Evolutionary conservation across 306 rosid genomes (phyloP), one percentile per base, ranked within the genome.

Genomic region (Carpinus viminea): DNA sequence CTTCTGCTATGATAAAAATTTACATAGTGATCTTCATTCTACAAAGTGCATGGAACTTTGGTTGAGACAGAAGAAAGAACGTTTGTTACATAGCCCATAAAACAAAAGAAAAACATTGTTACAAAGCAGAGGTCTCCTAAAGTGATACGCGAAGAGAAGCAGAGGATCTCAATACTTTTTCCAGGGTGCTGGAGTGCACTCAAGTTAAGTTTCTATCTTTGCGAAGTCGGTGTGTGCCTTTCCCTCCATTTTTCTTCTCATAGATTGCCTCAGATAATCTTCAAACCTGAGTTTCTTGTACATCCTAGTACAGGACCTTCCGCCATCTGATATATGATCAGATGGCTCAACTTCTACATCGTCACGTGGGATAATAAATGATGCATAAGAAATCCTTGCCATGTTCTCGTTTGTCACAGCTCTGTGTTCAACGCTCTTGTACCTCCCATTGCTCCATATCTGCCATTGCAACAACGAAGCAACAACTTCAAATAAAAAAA

Each of bases 401-500:
- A 71, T 74, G 65, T 53, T 74, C 72, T 65, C 34, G 34, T 31
- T 31, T 31, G 34, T 31, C 34, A 31, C 34, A 31, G 34, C 34
- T 31, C 2, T 31, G 34, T 72, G 34, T 9, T 84, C 87, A 52
- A 82, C 38, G 70, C 90, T 89, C 73, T 80, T 84, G 80, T 84
- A 82, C 75, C 73, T 86, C 5, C 86, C 92, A 76, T 84, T 89
- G 28, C 90, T 89, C 87, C 76, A 84, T 53, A 83, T 85, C 90
- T 89, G 80, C 12, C 4, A 62, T 53, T 52, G 76, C 54, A 18
- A 54, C 46, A 36, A 36, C 41, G 5, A 36, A 36, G 41, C 41
- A 36, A 36, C 41, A 36, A 36, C 6, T 36, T 36, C 41, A 36
- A 36, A 3, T 36, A 36, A 36, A 36, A n/a, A 36, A 36, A 36